Conservation (phyloP, 2,329 filamentous ascomycete species). For the Arthrobotrys conoides region DNA sequence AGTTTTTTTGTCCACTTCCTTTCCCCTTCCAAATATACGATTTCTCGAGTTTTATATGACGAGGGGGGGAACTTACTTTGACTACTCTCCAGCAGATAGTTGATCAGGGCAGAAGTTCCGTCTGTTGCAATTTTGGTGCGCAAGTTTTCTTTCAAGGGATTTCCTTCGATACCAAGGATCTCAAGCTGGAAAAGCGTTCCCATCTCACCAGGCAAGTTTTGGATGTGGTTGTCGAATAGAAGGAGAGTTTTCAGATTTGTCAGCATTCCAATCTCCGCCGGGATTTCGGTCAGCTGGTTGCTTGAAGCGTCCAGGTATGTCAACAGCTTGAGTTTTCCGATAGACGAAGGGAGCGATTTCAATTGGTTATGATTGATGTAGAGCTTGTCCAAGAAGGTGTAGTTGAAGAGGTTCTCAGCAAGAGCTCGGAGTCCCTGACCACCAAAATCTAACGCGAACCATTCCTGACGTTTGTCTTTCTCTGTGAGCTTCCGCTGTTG, state of each 20-base stretch:
- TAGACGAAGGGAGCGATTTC: constrained; percentile 80
- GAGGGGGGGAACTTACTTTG: constrained; percentile 76
- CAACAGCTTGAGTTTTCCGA: constrained; percentile 85
- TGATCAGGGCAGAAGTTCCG: constrained; percentile 87
- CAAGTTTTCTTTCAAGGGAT: constrained; percentile 81
- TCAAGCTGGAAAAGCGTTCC: constrained; percentile 91
- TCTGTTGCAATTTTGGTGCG: constrained; percentile 88
- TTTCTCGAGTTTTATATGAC: background rate
- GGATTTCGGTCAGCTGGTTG: constrained; percentile 86
- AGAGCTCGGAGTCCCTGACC: constrained; percentile 93
- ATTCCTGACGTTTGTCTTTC: constrained; percentile 80
- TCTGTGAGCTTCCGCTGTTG: constrained; percentile 76
- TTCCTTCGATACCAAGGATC: constrained; percentile 90
- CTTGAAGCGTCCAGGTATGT: constrained; percentile 88
- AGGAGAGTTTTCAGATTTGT: constrained; percentile 88
- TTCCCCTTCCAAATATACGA: constrained; percentile 13
- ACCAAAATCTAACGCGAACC: constrained; percentile 93
- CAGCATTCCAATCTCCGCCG: constrained; percentile 95
- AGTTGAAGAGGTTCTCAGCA: constrained; percentile 83
- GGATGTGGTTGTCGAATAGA: constrained; percentile 91
- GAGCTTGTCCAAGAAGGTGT: constrained; percentile 89
- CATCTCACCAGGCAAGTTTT: constrained; percentile 84
- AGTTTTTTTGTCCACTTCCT: background rate
- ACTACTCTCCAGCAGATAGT: constrained; percentile 84
- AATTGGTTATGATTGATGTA: constrained; percentile 96